These are phyloP conservation scores for Heliosperma pusillum DNA, from an alignment of 148 eudicot genomes.

Conservation along the genomic window DNA sequence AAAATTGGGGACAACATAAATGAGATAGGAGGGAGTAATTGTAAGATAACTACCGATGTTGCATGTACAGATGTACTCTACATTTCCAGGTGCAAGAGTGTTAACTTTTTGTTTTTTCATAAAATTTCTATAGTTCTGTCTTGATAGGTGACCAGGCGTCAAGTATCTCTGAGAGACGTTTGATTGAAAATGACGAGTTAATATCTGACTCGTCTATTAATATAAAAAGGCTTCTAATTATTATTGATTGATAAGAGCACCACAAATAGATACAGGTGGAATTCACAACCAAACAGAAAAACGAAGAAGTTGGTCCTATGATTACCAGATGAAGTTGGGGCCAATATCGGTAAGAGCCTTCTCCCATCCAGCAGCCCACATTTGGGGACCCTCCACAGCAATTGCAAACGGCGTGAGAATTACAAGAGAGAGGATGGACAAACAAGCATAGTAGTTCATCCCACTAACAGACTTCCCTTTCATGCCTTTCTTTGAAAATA, in stretches of 20 bases:
- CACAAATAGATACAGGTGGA: constrained; percentile 11
- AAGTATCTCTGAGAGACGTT: no score
- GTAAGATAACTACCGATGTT: no score
- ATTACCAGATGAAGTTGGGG: constrained; percentile 65
- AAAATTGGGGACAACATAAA: no score
- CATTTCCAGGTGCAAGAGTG: no score
- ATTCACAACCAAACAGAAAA: constrained; percentile 20
- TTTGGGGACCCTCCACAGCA: constrained; percentile 77
- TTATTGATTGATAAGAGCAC: background rate
- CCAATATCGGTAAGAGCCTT: constrained; percentile 63
- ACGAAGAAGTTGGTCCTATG: constrained; percentile 10
- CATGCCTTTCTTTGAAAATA: constrained; percentile 89
- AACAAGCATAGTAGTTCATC: constrained; percentile 84
- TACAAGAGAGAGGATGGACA: constrained; percentile 62
- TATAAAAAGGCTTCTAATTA: background rate
- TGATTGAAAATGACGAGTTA: no score
- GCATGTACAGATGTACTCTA: no score
- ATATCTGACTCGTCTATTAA: no score
- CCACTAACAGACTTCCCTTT: constrained; percentile 83
- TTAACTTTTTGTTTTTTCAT: no score
- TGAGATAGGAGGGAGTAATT: no score
- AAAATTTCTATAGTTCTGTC: no score
- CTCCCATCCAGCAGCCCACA: constrained; percentile 78
- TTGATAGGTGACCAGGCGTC: no score
- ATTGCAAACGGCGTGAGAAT: constrained; percentile 77